These are phyloP conservation scores for Cardamine resedifolia DNA, from an alignment of 345 rosid genomes.

Conservation along the genomic window DNA sequence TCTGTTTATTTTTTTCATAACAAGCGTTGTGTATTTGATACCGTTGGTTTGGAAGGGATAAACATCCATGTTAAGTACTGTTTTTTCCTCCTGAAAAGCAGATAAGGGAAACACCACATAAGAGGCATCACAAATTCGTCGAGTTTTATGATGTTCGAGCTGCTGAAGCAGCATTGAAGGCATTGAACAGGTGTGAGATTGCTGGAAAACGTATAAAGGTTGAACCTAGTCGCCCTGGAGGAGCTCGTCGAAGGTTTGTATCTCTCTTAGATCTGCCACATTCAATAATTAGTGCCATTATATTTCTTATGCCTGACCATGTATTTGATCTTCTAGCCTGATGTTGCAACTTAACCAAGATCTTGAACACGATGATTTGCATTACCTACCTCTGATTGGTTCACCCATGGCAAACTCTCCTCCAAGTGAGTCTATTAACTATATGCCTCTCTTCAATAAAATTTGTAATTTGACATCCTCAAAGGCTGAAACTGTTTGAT, in stretches of 20 bases:
- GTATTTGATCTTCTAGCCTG: constrained; percentile 45
- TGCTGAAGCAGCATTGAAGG: constrained; percentile 76
- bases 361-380: constrained; percentile 63
- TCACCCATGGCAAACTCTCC: constrained; percentile 68
- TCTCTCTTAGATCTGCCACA: not conserved
- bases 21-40: not conserved
- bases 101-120: constrained; percentile 89
- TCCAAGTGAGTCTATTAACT: constrained; percentile 25
- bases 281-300: not conserved
- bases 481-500: constrained; percentile 19
- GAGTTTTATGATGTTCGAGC: constrained; percentile 82
- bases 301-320: constrained; percentile 13
- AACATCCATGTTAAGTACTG: constrained; percentile 3
- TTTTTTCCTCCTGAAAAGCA: constrained; percentile 34
- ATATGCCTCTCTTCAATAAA: not conserved
- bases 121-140: constrained; percentile 81
- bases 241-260: constrained; percentile 65
- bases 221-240: constrained; percentile 92
- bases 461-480: constrained; percentile 4
- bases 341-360: constrained; percentile 69
- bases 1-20: not conserved
- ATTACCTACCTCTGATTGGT: constrained; percentile 55
- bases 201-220: constrained; percentile 85
- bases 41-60: not conserved
- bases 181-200: constrained; percentile 75